Conservation (phyloP, 306 rosid genomes). For the Fragaria ananassa region DNA sequence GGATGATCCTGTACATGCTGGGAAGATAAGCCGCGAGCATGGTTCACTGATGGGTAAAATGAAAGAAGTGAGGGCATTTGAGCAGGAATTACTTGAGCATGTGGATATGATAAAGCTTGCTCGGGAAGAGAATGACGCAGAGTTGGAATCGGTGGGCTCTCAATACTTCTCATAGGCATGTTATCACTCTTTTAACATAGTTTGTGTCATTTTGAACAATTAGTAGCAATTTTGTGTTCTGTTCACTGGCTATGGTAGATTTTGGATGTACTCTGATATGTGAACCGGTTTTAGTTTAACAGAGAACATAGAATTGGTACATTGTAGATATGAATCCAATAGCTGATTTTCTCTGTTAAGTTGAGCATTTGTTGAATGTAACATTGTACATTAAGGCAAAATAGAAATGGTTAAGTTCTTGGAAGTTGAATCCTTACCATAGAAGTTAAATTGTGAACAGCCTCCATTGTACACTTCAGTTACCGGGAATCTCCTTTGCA, state of each 20-base stretch:
- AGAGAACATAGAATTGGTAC: background rate
- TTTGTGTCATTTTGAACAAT: conserved; percentile 10
- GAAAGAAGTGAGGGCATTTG: conserved; percentile 78
- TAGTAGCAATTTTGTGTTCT: background rate
- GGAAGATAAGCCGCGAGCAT: conserved; percentile 79
- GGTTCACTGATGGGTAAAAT: conserved; percentile 79
- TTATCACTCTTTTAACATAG: conserved; percentile 36
- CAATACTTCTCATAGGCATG: conserved; percentile 76
- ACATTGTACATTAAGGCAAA: background rate
- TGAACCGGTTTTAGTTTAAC: background rate
- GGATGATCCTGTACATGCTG: conserved; percentile 76
- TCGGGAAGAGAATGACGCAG: conserved; percentile 67
- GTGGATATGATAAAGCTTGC: conserved; percentile 90
- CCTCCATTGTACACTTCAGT: conserved; percentile 20
- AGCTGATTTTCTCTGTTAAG: background rate
- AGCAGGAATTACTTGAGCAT: conserved; percentile 79
- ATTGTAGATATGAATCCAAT: background rate
- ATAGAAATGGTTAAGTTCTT: background rate
- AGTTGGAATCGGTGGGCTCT: conserved; percentile 94
- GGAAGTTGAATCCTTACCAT: background rate
- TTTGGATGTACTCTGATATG: background rate
- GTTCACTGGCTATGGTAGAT: background rate
- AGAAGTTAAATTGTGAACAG: background rate
- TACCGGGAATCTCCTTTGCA: conserved; percentile 39
- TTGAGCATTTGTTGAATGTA: background rate